These are phyloP conservation scores for Candida gorgasii DNA, from an alignment of 805 yeast species.

Conservation along the genomic window DNA sequence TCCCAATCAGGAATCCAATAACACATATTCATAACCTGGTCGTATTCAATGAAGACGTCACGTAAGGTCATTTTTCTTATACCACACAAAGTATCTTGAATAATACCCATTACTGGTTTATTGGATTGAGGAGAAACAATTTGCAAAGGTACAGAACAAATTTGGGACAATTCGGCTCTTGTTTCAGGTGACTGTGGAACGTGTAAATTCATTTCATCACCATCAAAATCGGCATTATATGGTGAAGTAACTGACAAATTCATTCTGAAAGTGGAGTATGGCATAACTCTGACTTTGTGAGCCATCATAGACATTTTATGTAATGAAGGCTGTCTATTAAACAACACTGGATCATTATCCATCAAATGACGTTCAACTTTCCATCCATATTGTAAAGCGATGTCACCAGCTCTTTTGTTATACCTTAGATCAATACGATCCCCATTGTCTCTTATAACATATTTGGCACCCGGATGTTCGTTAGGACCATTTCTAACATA, in stretches of 20 bases:
- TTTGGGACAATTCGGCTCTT: slow-evolving; percentile 90
- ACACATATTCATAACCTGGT: slow-evolving; percentile 92
- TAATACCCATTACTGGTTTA: slow-evolving; percentile 99
- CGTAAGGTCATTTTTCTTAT: slow-evolving; percentile 91
- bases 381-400: slow-evolving; percentile 98
- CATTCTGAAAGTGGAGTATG: slow-evolving; percentile 95
- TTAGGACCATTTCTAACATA: slow-evolving; percentile 97
- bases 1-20: slow-evolving; percentile 99
- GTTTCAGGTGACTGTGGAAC: slow-evolving; percentile 99
- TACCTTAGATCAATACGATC: slow-evolving; percentile 97
- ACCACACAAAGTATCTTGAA: slow-evolving; percentile 98
- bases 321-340: slow-evolving; percentile 98
- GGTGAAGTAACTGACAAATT: slow-evolving; percentile 97
- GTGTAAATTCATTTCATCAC: slow-evolving; percentile 99
- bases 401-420: slow-evolving; percentile 97
- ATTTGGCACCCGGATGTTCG: slow-evolving; percentile 99
- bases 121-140: slow-evolving; percentile 98
- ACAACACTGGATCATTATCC: slow-evolving; percentile 96
- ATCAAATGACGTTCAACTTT: slow-evolving; percentile 97
- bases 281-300: slow-evolving; percentile 97
- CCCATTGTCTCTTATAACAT: slow-evolving; percentile 97
- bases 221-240: slow-evolving; percentile 99
- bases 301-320: slow-evolving; percentile 99
- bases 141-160: slow-evolving; percentile 96
- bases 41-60: slow-evolving; percentile 85